Evolutionary conservation across 768 basidiomycete species (phyloP), one percentile per base, ranked within the genome.

Genomic region (Leccinum longicurvipes): DNA sequence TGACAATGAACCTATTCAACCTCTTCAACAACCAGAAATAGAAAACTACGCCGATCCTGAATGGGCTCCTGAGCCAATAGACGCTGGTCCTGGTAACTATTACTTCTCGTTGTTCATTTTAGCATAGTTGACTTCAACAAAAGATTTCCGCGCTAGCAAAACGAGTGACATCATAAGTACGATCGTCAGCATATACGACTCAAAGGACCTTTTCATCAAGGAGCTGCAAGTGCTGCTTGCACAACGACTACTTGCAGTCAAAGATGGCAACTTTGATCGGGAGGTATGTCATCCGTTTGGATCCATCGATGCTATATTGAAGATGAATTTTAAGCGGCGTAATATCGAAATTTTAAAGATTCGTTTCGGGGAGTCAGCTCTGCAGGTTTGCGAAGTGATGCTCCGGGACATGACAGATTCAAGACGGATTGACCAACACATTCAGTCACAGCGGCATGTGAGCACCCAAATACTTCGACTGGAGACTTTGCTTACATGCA

Each of bases 341-440:
- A 97, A 92, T 64, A 85, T 98, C 57, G 95, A 97, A 70, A 91
- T 95, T 42, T 74, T 99, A 58, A 98, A 98, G 75, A 82, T 95
- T 53, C 87, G 97, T 3, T 99, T 99, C 64, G 97, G 97, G 21
- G 97, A 98, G 64, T 79, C 86, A 1, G 86, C 93, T 3, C 72
- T 99, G 54, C 93, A 97, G 69, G 90, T 93, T 6, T 98, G 95
- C 76, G 96, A 98, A 68, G 94, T 99, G 53, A 98, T 99, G 97
- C 75, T 98, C 67, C 91, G 86, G 66, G 97, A 99, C 69, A 90
- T 98, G 85, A 89, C 92, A 3, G 94, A 98, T 70, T 97, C 96
- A 39, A 87, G 85, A 64, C 82, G 93, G 31, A 89, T 88, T 48
- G 91, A 98, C 68, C 82, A 83, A n/a, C 88, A 89, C 68, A 82